Percentiles rank a stretch among this genome's conserved stretches.
phyloP scores from a whole-genome alignment of 208 protist genomes.

The Strigomonas culicis region DNA sequence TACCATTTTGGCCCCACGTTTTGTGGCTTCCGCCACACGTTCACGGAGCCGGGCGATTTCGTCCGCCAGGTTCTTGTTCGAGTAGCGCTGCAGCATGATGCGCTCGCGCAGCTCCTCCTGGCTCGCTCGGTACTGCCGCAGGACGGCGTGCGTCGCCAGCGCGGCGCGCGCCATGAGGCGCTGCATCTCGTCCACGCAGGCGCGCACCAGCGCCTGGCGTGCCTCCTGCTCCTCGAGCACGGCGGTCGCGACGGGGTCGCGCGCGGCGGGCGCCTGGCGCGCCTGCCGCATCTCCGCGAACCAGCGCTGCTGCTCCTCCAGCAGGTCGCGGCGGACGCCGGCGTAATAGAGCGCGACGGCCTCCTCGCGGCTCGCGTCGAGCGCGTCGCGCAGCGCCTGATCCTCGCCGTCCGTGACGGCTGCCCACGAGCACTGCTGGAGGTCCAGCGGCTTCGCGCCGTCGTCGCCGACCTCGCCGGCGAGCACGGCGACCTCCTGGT shows the following conservation, averaged over 20 bases:
- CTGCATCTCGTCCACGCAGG: slow-evolving; percentile 28
- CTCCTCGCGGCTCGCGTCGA: slow-evolving; percentile 40
- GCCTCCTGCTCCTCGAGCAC: slow-evolving; percentile 16
- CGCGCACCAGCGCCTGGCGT: slow-evolving; percentile 18
- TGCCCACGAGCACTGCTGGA: slow-evolving; percentile 16
- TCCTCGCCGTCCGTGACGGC: slow-evolving; percentile 24
- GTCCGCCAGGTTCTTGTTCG: slow-evolving; percentile 17
- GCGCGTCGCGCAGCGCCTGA: slow-evolving; percentile 25
- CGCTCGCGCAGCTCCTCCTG: slow-evolving; percentile 28
- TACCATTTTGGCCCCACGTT: slow-evolving; percentile 14
- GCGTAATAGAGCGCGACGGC: slow-evolving; percentile 39
- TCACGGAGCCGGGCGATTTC: slow-evolving; percentile 4
- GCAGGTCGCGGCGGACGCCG: slow-evolving; percentile 19
- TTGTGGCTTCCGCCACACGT: slow-evolving; percentile 8
- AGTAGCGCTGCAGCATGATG: slow-evolving; percentile 27
- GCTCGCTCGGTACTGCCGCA: slow-evolving; percentile 16
- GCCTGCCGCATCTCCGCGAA: slow-evolving; percentile 8
- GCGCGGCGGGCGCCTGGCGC: not conserved
- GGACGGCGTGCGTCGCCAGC: slow-evolving; percentile 13
- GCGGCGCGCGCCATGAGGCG: slow-evolving; percentile 15
- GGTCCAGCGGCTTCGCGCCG: slow-evolving; percentile 9
- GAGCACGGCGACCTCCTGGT: slow-evolving; percentile 73
- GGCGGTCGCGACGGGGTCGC: not conserved
- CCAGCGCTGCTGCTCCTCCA: slow-evolving; percentile 36
- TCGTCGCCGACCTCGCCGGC: slow-evolving; percentile 35